Base-by-base conservation (phyloP, 2,329 filamentous ascomycete genomes). In the Anthostomella pinea region DNA sequence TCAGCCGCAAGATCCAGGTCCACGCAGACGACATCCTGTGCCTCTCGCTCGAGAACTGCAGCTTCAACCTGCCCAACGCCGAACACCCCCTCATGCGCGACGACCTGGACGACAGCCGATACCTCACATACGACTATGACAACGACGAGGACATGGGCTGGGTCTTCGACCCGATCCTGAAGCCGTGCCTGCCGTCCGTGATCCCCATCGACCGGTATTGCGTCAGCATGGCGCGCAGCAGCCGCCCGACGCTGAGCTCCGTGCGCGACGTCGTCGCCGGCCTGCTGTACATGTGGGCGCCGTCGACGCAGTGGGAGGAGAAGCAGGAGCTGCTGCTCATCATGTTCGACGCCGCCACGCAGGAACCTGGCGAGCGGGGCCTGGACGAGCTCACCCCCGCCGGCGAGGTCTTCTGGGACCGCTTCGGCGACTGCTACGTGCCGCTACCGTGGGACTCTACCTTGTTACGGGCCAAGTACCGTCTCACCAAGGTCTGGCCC, bases 31-130 rank as follows among this genome's bases (percentile, higher is more conserved):
- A 61, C 15, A 33, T 59, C 8, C 43, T 59, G 3, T 40, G 39
- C 26, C 48, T 61, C 5, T 57, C 53, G 1, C 29, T 58, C 26
- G 57, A 59, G 42, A 61, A 61, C 42, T 59, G 56, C 43, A 59
- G 57, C 45, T 59, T 60, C 44, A 60, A 57, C 33, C 41, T 61
- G 5, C 49, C 51, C 1, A 44, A 39, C 20, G 57, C 59, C 33
- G 57, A 61, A 30, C 13, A 19, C n/a, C n/a, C n/a, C n/a, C n/a
- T n/a, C n/a, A n/a, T n/a, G n/a, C n/a, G n/a, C n/a, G n/a, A n/a
- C n/a, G n/a, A n/a, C n/a, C n/a, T n/a, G n/a, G n/a, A n/a, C n/a
- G n/a, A n/a, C n/a, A n/a, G n/a, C n/a, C n/a, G n/a, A n/a, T n/a
- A n/a, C n/a, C n/a, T n/a, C n/a, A n/a, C n/a, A n/a, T n/a, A 31